Percentiles rank a stretch among this genome's conserved stretches.
Evolutionary conservation across 1,284 basidiomycete genomes (phyloP).

Genomic region (Tilletia caries): DNA sequence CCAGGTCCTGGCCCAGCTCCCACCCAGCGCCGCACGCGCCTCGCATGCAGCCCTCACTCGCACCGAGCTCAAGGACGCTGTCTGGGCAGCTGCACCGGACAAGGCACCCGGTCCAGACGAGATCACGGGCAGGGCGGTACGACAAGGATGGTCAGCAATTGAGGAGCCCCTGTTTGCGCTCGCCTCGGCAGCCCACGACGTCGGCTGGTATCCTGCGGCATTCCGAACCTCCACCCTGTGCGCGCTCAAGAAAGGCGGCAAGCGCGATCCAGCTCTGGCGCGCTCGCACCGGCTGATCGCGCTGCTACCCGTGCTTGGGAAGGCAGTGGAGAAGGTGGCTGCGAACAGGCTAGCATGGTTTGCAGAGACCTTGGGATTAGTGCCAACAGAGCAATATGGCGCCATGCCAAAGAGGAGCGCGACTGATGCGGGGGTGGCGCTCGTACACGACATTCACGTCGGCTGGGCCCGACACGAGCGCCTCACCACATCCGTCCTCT

Average conservation of each 20-base stretch:
- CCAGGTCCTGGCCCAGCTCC: neutral
- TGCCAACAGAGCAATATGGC: constrained; percentile 4
- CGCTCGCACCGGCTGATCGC: constrained; percentile 2
- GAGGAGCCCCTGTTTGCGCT: neutral
- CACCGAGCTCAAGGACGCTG: neutral
- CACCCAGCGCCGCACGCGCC: neutral
- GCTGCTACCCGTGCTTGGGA: neutral
- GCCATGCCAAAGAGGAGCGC: neutral
- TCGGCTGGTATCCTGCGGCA: neutral
- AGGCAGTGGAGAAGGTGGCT: constrained; percentile 7
- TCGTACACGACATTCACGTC: constrained; percentile 5
- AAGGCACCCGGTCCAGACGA: constrained; percentile 12
- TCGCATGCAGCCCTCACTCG: neutral
- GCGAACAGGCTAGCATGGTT: neutral
- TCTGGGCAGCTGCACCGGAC: neutral
- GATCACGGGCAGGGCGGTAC: neutral
- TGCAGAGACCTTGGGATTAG: neutral
- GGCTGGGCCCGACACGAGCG: neutral
- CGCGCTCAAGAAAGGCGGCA: neutral
- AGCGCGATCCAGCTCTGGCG: constrained; percentile 4
- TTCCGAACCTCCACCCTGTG: neutral
- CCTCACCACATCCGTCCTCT: neutral
- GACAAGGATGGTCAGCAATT: constrained; percentile 1
- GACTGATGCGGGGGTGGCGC: neutral
- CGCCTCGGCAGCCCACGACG: neutral